Base-by-base conservation (phyloP, 345 rosid genomes). In the Syzygium oleosum region DNA sequence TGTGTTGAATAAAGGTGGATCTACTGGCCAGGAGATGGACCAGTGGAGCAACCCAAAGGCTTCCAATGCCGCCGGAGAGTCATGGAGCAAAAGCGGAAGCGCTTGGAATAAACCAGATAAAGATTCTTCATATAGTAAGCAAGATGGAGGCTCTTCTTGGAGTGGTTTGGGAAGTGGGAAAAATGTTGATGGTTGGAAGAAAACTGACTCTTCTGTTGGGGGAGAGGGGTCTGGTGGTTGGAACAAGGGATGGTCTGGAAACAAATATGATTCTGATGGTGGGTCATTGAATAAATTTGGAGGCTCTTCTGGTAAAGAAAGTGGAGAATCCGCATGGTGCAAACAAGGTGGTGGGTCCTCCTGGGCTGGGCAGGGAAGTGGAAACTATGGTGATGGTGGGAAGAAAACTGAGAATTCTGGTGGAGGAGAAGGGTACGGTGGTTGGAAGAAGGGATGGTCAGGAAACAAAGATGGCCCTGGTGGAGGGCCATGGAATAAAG, bases 211-310 rank as follows among this genome's bases (percentile, higher is more conserved):
- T 73, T 34, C 80, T 34, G 80, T 34, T 73, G 80, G 16, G 84
- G 84, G 25, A 73, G 80, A 34, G 38, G 38, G 22, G 43, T 46
- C 89, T 52, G 91, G 91, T 63, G 89, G 92, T 34, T 89, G 93
- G 93, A 88, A 86, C 92, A 90, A 85, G 80, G 49, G 80, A 34
- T 73, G 80, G 46, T 34, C 80, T 73, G 80, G 84, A 87, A 79
- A 87, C 80, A 73, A 78, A 4, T 41, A 91, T 91, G 88, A 90
- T 84, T 87, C 85, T 85, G 56, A 84, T 43, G 86, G 91, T 78
- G 89, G 92, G 77, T 91, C 92, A 84, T 91, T 91, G 94, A 89
- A 85, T 43, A 91, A 89, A 84, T 92, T 34, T 73, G 80, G 80
- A 17, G 80, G 80, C 80, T 34, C 80, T 73, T 23, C 38, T 88